Base-by-base conservation (phyloP, 1,284 basidiomycete genomes). In the Athelia psychrophila region DNA sequence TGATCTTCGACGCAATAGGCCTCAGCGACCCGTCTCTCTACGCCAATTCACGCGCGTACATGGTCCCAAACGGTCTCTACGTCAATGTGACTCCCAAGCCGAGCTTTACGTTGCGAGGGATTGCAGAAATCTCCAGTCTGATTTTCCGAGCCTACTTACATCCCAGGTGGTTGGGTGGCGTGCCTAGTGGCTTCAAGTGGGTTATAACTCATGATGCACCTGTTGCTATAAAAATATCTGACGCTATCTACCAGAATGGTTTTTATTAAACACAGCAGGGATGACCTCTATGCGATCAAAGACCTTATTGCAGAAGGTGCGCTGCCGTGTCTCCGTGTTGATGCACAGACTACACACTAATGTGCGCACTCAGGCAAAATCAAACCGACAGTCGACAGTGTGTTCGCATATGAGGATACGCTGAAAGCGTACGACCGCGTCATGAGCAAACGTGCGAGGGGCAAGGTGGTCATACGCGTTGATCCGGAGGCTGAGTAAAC, bases 391-490 rank as follows among this genome's bases (percentile, higher is more conserved):
- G 76, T 91, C 6, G 87, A 91, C 64, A 83, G 80, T 0, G 77
- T 82, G 2, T 79, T 71, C 54, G 62, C 62, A 3, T 87, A 88
- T 49, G 75, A 79, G n/a, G 81, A 87, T 24, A 78, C 68, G 0
- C 59, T 77, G 38, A 69, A 79, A 54, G 88, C 85, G 3, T 91
- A 85, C 56, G 79, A 82, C 30, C 73, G 74, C 46, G 60, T 87
- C n/a, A 71, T 80, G 70, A 75, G 75, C 3, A 66, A 70, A 3
- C 73, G 78, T 42, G 81, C 84, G 2, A 78, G 70, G 15, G 88
- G 88, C 1, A 90, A 90, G 64, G 74, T 91, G 2, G 67, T 81
- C 2, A 68, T 85, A 13, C 77, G 73, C 53, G 66, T 84, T 12
- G 72, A 75, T 44, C 62, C 64, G 18, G 52, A 56, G 51, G 56